Evolutionary conservation across 257 asterid genomes (phyloP), one percentile per base, ranked within the genome.

Genomic region (Plectranthus barbatus): DNA sequence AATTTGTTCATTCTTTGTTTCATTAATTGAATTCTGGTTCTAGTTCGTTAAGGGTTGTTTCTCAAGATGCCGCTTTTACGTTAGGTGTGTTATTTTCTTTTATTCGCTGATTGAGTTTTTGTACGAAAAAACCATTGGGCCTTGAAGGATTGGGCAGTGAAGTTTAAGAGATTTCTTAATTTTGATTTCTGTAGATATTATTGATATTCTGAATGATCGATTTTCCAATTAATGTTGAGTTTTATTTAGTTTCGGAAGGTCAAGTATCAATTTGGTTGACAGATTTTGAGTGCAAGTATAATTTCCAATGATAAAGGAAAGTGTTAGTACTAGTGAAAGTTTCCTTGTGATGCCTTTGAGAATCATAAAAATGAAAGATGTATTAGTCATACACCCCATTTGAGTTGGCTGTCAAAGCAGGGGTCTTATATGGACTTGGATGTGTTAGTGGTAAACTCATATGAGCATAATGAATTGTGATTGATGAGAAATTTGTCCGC

Each of bases 21-120:
- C 29, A 24, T 74, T 61, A n/a, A 17, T 21, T 56, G 56, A 47
- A 18, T 41, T 71, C 58, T 63, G 52, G n/a, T 52, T 47, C 31
- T 44, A 72, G 54, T 52, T 59, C 56, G 13, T 68, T 31, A 9
- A 58, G 64, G 36, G 58, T 20, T 57, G 50, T 48, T 10, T 20
- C 14, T 46, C 48, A 23, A 58, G 29, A 29, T 40, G 56, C 47
- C 39, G 8, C 36, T 66, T 41, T 42, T 64, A 24, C 47, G 52
- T 34, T 58, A 1, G 19, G 42, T 9, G n/a, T 14, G 9, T 10
- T 63, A 0, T 18, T 61, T 62, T 54, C 10, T 1, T 64, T 33
- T 7, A n/a, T 4, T 10, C 2, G 26, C 23, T 40, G 40, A 19
- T 15, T 3, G 11, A 17, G 9, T 52, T 42, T 18, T 1, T 48